Evolutionary conservation across 176 grass and related monocot genomes (phyloP).

Genomic region (Musa acuminata): DNA sequence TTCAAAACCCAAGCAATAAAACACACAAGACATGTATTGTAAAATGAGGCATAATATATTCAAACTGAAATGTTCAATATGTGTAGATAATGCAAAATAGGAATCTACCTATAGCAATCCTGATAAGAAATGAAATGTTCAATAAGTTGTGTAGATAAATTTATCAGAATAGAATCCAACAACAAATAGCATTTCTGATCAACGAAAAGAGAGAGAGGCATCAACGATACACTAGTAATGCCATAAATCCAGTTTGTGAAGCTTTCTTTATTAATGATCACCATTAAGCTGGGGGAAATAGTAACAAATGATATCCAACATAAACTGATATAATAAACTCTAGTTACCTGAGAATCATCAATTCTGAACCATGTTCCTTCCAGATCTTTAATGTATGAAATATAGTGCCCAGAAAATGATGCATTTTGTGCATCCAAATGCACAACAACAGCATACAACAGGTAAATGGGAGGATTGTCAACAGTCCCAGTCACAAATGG

Average conservation of each 20-base stretch:
- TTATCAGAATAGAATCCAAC: background rate
- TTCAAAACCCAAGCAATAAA: too few species aligned
- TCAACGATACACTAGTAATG: too few species aligned
- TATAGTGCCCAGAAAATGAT: constrained; percentile 93
- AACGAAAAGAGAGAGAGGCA: too few species aligned
- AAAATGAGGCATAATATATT: too few species aligned
- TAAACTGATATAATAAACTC: background rate
- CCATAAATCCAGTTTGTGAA: background rate
- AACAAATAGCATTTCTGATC: too few species aligned
- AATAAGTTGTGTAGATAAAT: background rate
- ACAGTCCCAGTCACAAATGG: constrained; percentile 76
- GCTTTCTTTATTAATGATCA: background rate
- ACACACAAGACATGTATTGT: too few species aligned
- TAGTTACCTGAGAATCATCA: constrained; percentile 82
- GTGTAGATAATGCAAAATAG: too few species aligned
- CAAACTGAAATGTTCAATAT: too few species aligned
- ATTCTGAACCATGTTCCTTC: constrained; percentile 93
- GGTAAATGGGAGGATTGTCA: constrained; percentile 82
- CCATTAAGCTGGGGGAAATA: background rate
- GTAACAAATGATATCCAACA: background rate
- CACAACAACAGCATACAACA: constrained; percentile 88
- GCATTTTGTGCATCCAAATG: constrained; percentile 88
- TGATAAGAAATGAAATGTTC: background rate
- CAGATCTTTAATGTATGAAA: constrained; percentile 93
- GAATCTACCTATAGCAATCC: too few species aligned